Evolutionary conservation across 2,329 filamentous ascomycete genomes (phyloP), one percentile per base, ranked within the genome.

Genomic region (Sporothrix brunneoviolacea): DNA sequence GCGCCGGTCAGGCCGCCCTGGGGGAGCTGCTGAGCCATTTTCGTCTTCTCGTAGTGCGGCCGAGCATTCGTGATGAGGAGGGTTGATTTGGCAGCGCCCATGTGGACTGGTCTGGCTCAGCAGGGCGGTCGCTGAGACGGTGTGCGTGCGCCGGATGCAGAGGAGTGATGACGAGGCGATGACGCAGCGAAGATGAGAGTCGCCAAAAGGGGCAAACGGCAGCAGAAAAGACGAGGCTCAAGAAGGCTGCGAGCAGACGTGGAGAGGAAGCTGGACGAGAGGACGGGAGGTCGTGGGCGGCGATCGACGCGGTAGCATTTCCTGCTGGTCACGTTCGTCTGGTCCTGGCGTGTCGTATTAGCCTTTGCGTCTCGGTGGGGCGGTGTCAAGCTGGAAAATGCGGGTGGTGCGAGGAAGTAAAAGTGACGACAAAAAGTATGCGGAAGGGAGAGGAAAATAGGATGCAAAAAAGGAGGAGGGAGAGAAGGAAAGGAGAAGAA

Each of bases 1-100:
- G 67, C 60, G 32, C 74, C 74, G 27, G 65, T 68, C 40, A 67
- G 63, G 47, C 60, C 61, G 48, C 65, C 66, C 37, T 62, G 52
- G 12, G 55, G 51, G 18, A 58, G 50, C 18, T 51, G 46, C 33
- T 52, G 48, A 8, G 54, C 45, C 57, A 58, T 58, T 42, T 54
- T 54, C 15, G 48, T 19, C 33, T 52, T 48, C 32, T 48, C 38
- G 46, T 42, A 32, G 32, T 53, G 44, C 24, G 48, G 39, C 41
- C 40, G 55, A 47, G 46, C 28, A 42, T 54, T 39, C n/a, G 36
- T 56, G 48, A 51, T 37, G 41, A 56, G 38, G 21, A 59, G 47
- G 3, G 52, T 54, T 3, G 55, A 58, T 44, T 54, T 57, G 52
- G 50, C 46, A 45, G 52, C 52, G 50, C 57, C 57, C 56, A 59